These are phyloP conservation scores for Bigelowiella natans DNA, from an alignment of 78 protist genomes.

Conservation along the genomic window DNA sequence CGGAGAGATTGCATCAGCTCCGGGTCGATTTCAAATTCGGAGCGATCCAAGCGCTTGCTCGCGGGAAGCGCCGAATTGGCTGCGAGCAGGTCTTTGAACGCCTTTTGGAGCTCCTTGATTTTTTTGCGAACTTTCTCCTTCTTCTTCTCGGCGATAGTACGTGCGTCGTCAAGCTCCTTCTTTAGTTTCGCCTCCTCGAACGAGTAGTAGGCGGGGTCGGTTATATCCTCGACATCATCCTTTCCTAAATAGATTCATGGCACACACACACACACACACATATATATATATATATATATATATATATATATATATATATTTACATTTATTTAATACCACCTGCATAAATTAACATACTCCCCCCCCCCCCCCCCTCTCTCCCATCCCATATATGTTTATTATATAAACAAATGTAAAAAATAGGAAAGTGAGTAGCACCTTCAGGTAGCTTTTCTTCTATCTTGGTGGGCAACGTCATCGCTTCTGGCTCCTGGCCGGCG, in stretches of 20 bases:
- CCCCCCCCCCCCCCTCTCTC: neutral
- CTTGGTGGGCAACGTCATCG: neutral
- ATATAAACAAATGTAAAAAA: too few relatives aligned
- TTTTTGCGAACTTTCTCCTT: conserved; percentile 21
- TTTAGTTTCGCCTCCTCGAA: conserved; percentile 36
- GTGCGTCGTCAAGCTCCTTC: conserved; percentile 18
- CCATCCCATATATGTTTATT: neutral
- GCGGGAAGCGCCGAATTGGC: conserved; percentile 15
- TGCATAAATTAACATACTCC: neutral
- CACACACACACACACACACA: neutral
- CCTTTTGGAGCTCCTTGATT: neutral
- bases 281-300: neutral
- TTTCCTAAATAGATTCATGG: too few relatives aligned
- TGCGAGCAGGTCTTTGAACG: conserved; percentile 7
- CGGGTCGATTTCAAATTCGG: conserved; percentile 30
- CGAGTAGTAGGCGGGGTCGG: conserved; percentile 7
- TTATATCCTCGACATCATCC: neutral
- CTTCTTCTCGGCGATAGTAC: conserved; percentile 21
- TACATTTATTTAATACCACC: too few relatives aligned
- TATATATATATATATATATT: too few relatives aligned
- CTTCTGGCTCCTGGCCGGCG: neutral
- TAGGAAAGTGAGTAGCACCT: neutral
- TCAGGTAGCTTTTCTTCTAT: neutral
- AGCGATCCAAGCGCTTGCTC: neutral
- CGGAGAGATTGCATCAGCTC: neutral